Evolutionary conservation across 495 filamentous ascomycete species (phyloP), one percentile per base, ranked within the genome.

Genomic region (Neurospora sp.): DNA sequence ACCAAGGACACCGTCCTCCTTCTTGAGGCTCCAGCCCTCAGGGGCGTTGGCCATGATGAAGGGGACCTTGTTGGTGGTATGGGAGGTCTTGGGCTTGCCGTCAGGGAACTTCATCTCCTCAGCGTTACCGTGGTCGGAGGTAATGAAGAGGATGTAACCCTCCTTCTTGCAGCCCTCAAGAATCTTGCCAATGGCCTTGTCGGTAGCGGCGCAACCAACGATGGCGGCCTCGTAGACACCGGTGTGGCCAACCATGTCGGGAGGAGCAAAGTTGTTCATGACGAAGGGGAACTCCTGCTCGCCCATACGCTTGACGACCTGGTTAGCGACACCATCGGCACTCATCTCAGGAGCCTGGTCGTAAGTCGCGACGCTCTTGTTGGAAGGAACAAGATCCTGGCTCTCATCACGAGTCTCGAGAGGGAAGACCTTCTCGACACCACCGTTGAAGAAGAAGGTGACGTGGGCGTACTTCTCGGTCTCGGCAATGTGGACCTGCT

Each of bases 181-280:
- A 75, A 99, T 92, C 80, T 90, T 87, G 74, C 94, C 94, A 77
- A 99, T 98, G 40, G 93, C 96, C 84, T 90, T 90, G 78, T 99
- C 96, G 44, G 96, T 98, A 73, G 93, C 91, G 72, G 88, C 85
- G 76, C 91, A 90, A 77, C 90, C 96, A 78, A 94, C 75, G 74
- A 98, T 93, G 71, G 96, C 96, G n/a, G 96, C 96, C 79, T 97
- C 88, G 81, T 97, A 98, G 74, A 97, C 94, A 77, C 96, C 96
- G 10, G 96, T 99, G 85, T 99, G 96, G 76, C 96, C 96, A 74
- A 99, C 96, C 96, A 99, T 99, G 83, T 99, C 96, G 14, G 96
- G 96, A 27, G 96, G 95, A 39, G 96, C 96, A 81, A 99, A 98
- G 88, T 99, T 99, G 90, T 98, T 98, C 96, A 99, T 99, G 78